These are phyloP conservation scores for Fibroporia radiculosa DNA, from an alignment of 768 basidiomycete genomes.

Conservation along the genomic window DNA sequence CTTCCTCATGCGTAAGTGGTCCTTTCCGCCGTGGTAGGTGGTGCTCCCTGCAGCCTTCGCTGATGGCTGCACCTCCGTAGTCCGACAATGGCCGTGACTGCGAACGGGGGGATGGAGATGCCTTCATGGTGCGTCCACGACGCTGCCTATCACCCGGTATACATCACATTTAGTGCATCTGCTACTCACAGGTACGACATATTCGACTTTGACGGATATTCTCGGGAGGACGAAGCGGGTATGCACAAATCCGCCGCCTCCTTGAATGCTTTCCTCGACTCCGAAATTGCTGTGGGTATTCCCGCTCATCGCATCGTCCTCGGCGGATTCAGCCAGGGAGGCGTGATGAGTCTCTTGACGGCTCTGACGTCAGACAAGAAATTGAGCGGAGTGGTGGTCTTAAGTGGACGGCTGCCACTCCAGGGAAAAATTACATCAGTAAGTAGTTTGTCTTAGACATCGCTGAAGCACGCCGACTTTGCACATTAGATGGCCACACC, in stretches of 20 bases:
- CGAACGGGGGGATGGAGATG: slow-evolving; percentile 69
- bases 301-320: slow-evolving; percentile 67
- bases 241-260: slow-evolving; percentile 58
- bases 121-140: slow-evolving; percentile 57
- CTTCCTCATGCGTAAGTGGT: slow-evolving; percentile 73
- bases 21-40: too few relatives aligned
- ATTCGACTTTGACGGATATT: slow-evolving; percentile 30
- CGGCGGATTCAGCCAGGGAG: slow-evolving; percentile 88
- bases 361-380: slow-evolving; percentile 61
- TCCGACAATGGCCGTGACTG: slow-evolving; percentile 55
- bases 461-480: too few relatives aligned
- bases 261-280: slow-evolving; percentile 62
- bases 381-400: slow-evolving; percentile 60
- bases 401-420: slow-evolving; percentile 80
- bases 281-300: slow-evolving; percentile 68
- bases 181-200: slow-evolving; percentile 86
- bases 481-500: slow-evolving; percentile 62
- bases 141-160: too few relatives aligned
- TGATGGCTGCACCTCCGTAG: slow-evolving; percentile 24
- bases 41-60: too few relatives aligned
- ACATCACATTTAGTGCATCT: too few relatives aligned
- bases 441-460: slow-evolving; percentile 14
- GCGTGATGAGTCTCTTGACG: slow-evolving; percentile 67
- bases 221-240: slow-evolving; percentile 65
- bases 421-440: slow-evolving; percentile 59